Evolutionary conservation across 768 basidiomycete species (phyloP), one percentile per base, ranked within the genome.

Genomic region (Lentinus brumalis): DNA sequence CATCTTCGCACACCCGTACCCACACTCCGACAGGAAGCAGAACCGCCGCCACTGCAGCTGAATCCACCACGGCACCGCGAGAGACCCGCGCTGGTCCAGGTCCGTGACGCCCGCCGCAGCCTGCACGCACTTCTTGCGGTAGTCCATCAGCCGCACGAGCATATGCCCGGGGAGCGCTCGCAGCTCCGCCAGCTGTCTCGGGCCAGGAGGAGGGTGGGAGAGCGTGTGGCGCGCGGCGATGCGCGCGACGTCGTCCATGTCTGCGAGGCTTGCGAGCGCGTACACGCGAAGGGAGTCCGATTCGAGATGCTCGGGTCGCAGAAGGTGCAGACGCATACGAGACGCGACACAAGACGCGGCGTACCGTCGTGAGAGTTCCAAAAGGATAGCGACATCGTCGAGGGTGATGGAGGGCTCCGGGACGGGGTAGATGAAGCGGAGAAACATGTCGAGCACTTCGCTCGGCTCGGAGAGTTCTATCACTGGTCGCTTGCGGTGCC

Each of bases 371-470:
- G 67, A 59, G n/a, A 67, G 59, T 16, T 62, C 57, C 15, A 69
- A 21, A 14, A 69, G 49, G 18, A 41, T 30, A 15, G 45, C 52
- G 39, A 67, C 18, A 16, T 54, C 53, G 14, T 64, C 57, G 3
- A 65, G 47, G 8, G 51, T 44, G 14, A 64, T 16, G 32, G 45
- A 39, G 5, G 67, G 67, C 41, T 60, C 61, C 8, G 57, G 35
- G 8, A 63, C 53, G 2, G 68, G 66, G 29, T 67, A 69, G 16
- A 60, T 42, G 58, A 65, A 53, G 30, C 63, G 64, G 2, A 69
- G 62, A 35, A 69, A 59, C 8, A 52, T 35, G 52, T 67, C 68
- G 31, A 69, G 58, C n/a, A 49, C 63, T 11, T 45, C 55, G 47
- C 55, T 54, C 14, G 42, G 26, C n/a, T 62, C 53, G 12, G 60